Base-by-base conservation (phyloP, 2,329 filamentous ascomycete species). In the Cladorrhinum sp. region DNA sequence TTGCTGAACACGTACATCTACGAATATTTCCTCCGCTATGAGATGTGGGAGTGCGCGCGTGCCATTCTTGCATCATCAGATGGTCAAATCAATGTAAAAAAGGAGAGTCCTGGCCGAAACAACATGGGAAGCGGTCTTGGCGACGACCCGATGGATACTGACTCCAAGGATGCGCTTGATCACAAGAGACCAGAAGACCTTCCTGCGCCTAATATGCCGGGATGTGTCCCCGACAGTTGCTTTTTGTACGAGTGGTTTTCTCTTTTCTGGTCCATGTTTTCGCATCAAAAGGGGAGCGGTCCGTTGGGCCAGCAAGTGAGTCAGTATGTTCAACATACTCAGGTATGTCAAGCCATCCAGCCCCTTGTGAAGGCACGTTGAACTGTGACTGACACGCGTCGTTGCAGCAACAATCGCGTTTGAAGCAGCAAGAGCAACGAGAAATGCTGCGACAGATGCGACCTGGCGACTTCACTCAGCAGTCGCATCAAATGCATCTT, bases 181-280 rank as follows among this genome's bases (percentile, higher is more conserved):
- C 74, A 81, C 55, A 93, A 93, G 73, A 82, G 89, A 49, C 90
- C 91, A 0, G 85, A 88, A 60, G 92, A 96, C 70, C 82, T 98
- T 41, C 93, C 93, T 3, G 81, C 85, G 6, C 88, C 92, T 12
- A 86, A 86, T 64, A 79, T 92, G 5, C 86, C 87, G 12, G 82
- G 80, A 72, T 83, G 84, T 53, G 88, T 81, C 71, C 82, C 84
- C 50, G 89, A 89, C 69, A 90, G 85, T 64, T 91, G 91, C 24
- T 98, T 99, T 71, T 81, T 99, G n/a, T 89, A 92, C 68, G 95
- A 98, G 71, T 99, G 95, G 95, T 99, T 96, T 79, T 91, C 88
- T 71, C 84, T 97, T 56, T 99, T 99, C 75, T 98, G 92, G 92
- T 95, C 99, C 70, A 92, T 98, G 68, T 96, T 90, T 76, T 87